Conservation (phyloP, 2,329 filamentous ascomycete species). For the Aspergillus sp. region DNA sequence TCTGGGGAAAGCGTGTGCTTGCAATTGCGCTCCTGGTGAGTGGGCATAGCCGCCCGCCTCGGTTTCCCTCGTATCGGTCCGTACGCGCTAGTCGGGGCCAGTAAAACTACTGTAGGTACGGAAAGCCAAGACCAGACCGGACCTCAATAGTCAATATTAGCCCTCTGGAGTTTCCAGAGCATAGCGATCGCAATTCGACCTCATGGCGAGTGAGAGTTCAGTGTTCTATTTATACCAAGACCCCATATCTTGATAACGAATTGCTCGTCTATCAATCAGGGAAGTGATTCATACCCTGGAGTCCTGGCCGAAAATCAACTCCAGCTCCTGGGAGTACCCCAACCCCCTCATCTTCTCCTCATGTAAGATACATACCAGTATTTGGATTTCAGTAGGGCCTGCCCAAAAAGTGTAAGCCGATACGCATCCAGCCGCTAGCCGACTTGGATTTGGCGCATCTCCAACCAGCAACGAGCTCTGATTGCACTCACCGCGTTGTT, state of each 20-base stretch:
- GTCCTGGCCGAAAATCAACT: constrained; percentile 13
- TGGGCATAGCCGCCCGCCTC: background rate
- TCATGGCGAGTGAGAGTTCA: background rate
- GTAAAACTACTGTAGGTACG: constrained; percentile 41
- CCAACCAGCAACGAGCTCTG: background rate
- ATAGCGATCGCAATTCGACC: constrained; percentile 9
- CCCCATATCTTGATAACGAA: constrained; percentile 11
- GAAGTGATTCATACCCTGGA: background rate
- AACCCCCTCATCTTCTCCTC: constrained; percentile 1
- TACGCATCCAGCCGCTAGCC: constrained; percentile 12
- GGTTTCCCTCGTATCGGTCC: constrained; percentile 2
- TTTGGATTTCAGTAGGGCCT: background rate
- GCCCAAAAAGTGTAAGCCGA: background rate
- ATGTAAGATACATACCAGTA: background rate
- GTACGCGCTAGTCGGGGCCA: constrained; percentile 14
- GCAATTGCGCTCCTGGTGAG: constrained; percentile 6
- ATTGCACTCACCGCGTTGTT: constrained; percentile 4
- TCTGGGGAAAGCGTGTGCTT: constrained; percentile 4
- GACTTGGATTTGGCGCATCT: constrained; percentile 16
- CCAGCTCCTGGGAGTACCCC: background rate
- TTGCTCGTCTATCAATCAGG: constrained; percentile 3
- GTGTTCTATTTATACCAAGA: constrained; percentile 15
- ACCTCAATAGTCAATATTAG: constrained; percentile 16
- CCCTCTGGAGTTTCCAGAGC: background rate
- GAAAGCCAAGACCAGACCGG: constrained; percentile 24